These are phyloP conservation scores for Ustilago cynodontis DNA, from an alignment of 1,284 basidiomycete species.

Conservation along the genomic window DNA sequence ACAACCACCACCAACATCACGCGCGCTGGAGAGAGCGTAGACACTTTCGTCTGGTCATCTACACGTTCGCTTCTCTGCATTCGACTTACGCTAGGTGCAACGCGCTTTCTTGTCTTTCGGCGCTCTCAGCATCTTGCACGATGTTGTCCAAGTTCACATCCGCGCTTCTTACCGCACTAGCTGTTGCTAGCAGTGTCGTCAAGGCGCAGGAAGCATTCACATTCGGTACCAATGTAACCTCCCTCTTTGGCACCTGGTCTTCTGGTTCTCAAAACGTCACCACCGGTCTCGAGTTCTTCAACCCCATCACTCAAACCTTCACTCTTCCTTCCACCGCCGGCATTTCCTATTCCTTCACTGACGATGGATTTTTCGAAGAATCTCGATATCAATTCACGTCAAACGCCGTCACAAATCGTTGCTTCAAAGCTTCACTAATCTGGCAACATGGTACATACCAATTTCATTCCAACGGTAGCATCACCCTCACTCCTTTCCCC, in stretches of 20 bases:
- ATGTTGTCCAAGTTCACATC: not conserved
- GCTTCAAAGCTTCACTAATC: conserved; percentile 64
- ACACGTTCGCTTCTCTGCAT: too few relatives aligned
- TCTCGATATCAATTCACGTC: conserved; percentile 57
- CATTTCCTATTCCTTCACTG: conserved; percentile 66
- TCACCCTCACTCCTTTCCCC: conserved; percentile 56
- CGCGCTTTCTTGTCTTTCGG: too few relatives aligned
- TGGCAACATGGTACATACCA: conserved; percentile 68
- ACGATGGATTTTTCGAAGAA: conserved; percentile 65
- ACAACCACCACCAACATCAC: not conserved
- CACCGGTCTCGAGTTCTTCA: conserved; percentile 67
- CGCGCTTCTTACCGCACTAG: not conserved
- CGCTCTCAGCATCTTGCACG: too few relatives aligned
- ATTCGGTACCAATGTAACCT: conserved; percentile 44
- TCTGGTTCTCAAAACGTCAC: conserved; percentile 62
- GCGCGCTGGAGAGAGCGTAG: too few relatives aligned
- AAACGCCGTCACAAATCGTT: conserved; percentile 57
- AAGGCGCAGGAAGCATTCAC: conserved; percentile 18
- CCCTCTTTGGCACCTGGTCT: conserved; percentile 62
- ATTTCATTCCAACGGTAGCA: conserved; percentile 58
- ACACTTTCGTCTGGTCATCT: too few relatives aligned
- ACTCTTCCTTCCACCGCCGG: conserved; percentile 58
- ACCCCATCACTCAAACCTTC: conserved; percentile 64
- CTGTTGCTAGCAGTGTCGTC: conserved; percentile 4
- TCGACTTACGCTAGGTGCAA: too few relatives aligned